Evolutionary conservation across 164 flowering plant species (phyloP).

Genomic region (Protea cynaroides): DNA sequence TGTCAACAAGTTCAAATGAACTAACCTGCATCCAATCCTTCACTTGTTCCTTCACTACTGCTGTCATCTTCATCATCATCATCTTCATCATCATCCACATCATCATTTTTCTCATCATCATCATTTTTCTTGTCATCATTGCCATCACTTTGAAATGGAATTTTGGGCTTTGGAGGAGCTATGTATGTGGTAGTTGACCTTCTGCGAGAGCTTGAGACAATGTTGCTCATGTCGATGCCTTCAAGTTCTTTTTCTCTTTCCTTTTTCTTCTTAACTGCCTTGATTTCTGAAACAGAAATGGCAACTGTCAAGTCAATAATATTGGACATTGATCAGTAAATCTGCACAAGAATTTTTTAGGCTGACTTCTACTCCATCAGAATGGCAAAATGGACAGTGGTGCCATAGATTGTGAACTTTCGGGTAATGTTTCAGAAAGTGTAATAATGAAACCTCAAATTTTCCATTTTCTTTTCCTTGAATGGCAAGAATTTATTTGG

Average conservation of each 20-base stretch:
- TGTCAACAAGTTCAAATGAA: background rate
- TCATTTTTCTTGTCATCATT: slow-evolving; percentile 32
- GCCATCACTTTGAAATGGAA: slow-evolving; percentile 27
- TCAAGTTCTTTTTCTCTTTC: slow-evolving; percentile 91
- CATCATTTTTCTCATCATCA: slow-evolving; percentile 21
- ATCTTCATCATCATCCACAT: slow-evolving; percentile 28
- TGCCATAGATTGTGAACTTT: too few relatives aligned
- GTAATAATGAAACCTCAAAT: too few relatives aligned
- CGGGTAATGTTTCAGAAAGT: too few relatives aligned
- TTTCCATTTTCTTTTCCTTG: too few relatives aligned
- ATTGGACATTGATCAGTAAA: too few relatives aligned
- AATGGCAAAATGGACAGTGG: too few relatives aligned
- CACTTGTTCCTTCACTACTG: slow-evolving; percentile 30
- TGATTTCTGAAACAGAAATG: slow-evolving; percentile 49
- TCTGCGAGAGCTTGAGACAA: slow-evolving; percentile 70
- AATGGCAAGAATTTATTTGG: too few relatives aligned
- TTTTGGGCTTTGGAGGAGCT: slow-evolving; percentile 58
- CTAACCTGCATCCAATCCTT: slow-evolving; percentile 23
- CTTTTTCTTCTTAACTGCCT: slow-evolving; percentile 67
- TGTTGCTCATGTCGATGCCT: slow-evolving; percentile 90
- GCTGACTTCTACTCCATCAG: too few relatives aligned
- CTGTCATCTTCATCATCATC: slow-evolving; percentile 40
- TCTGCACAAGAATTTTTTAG: too few relatives aligned
- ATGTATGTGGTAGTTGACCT: slow-evolving; percentile 58
- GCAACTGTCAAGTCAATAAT: too few relatives aligned